phyloP scores from a whole-genome alignment of 2,329 filamentous ascomycete genomes.

The Calonectria montana region DNA sequence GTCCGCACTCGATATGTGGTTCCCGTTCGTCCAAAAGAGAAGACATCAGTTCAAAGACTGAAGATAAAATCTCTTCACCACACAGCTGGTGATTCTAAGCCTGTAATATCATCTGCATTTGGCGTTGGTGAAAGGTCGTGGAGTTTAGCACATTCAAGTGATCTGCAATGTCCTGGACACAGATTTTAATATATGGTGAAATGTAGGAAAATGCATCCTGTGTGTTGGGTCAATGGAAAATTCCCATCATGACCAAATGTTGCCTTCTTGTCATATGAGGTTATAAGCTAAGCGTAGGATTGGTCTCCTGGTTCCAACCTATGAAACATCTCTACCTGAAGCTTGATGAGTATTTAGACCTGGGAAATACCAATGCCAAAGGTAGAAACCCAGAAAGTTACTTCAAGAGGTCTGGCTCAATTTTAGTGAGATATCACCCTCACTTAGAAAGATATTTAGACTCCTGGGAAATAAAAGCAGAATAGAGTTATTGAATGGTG shows the following conservation, averaged over 20 bases:
- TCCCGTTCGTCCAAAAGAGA: neutral
- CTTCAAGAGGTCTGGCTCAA: too few relatives aligned
- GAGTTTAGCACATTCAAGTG: slow-evolving; percentile 33
- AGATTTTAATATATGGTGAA: slow-evolving; percentile 24
- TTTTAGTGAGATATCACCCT: too few relatives aligned
- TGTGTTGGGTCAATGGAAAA: slow-evolving; percentile 20
- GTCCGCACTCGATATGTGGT: neutral
- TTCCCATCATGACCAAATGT: neutral
- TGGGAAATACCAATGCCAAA: too few relatives aligned
- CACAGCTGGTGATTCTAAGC: slow-evolving; percentile 1
- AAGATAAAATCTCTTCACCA: neutral
- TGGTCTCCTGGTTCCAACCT: too few relatives aligned
- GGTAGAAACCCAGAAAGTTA: too few relatives aligned
- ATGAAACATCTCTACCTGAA: too few relatives aligned
- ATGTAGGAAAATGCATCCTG: slow-evolving; percentile 26
- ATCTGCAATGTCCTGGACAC: slow-evolving; percentile 31
- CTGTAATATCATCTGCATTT: slow-evolving; percentile 37
- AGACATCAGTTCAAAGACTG: neutral
- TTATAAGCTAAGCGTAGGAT: too few relatives aligned
- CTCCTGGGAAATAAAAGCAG: too few relatives aligned
- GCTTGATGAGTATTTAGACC: too few relatives aligned
- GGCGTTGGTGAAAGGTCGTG: slow-evolving; percentile 37
- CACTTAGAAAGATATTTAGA: too few relatives aligned
- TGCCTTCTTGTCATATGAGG: neutral
- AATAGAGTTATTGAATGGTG: too few relatives aligned